phyloP scores from a whole-genome alignment of 495 filamentous ascomycete genomes.

The Aspergillus bridgeri region DNA sequence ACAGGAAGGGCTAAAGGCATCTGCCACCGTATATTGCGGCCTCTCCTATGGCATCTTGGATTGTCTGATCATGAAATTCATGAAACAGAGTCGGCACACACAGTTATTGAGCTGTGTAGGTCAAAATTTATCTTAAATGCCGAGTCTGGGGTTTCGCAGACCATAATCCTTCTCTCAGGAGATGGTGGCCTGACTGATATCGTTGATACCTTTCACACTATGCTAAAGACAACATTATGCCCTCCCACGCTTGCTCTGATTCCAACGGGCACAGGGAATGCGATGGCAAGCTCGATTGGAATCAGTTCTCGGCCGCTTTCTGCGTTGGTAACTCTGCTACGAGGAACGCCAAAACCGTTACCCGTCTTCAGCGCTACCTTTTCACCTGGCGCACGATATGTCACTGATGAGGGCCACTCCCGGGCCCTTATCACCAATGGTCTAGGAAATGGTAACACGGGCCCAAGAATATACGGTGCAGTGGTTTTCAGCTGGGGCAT shows the following conservation, averaged over 20 bases:
- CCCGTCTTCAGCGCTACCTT: conserved; percentile 60
- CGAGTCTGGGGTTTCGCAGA: conserved; percentile 45
- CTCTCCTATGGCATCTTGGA: conserved; percentile 50
- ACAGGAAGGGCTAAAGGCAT: conserved; percentile 56
- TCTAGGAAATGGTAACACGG: conserved; percentile 16
- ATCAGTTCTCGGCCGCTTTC: conserved; percentile 25
- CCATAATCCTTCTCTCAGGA: conserved; percentile 74
- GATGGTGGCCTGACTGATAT: conserved; percentile 82
- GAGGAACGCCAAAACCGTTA: conserved; percentile 46
- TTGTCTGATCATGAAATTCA: conserved; percentile 46
- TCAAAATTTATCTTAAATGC: conserved; percentile 46
- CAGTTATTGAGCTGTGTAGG: conserved; percentile 58
- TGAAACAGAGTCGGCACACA: conserved; percentile 54
- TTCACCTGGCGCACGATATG: conserved; percentile 55
- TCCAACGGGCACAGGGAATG: conserved; percentile 85
- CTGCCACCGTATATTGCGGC: conserved; percentile 54
- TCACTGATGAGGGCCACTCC: conserved; percentile 36
- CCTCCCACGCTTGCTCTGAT: conserved; percentile 61
- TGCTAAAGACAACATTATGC: conserved; percentile 5
- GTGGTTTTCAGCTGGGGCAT: conserved; percentile 86
- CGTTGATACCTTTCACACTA: conserved; percentile 59
- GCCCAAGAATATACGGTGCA: conserved; percentile 58
- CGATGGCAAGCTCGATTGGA: conserved; percentile 68
- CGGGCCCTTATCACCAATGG: conserved; percentile 19
- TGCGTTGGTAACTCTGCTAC: conserved; percentile 40